Percentiles rank a stretch among this genome's conserved stretches.
Conservation (phyloP, 768 basidiomycete species). For the Psilocybe subaeruginosa region DNA sequence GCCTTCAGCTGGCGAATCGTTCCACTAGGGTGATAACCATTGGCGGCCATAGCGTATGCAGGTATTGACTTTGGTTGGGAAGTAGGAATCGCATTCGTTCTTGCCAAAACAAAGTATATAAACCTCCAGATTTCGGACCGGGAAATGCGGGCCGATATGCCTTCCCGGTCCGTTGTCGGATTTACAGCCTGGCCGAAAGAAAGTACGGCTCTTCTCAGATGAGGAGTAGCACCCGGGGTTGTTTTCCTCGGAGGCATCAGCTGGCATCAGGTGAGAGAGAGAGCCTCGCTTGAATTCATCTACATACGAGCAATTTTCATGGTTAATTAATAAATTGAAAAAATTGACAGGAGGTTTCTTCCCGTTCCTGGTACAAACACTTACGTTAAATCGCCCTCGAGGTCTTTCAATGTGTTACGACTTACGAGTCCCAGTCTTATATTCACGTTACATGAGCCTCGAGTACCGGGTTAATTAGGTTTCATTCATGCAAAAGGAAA, state of each 20-base stretch:
- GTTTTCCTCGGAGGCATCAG: constrained; percentile 13
- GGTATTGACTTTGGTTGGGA: constrained; percentile 18
- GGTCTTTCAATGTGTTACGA: background rate
- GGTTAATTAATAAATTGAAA: background rate
- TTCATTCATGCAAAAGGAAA: background rate
- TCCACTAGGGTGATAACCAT: constrained; percentile 38
- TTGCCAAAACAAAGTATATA: constrained; percentile 16
- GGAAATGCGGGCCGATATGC: constrained; percentile 25
- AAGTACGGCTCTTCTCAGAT: background rate
- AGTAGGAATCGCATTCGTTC: constrained; percentile 3
- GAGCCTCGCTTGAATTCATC: background rate
- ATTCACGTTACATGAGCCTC: background rate
- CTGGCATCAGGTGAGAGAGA: background rate
- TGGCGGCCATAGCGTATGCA: constrained; percentile 41
- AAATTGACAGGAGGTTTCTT: background rate
- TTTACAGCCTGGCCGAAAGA: constrained; percentile 17
- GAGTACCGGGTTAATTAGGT: background rate
- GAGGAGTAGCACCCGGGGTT: constrained; percentile 6
- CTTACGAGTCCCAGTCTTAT: background rate
- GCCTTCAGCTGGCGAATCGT: constrained; percentile 61
- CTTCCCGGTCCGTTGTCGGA: constrained; percentile 30
- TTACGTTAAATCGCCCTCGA: background rate
- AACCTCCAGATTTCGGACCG: constrained; percentile 23
- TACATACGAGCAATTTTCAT: background rate
- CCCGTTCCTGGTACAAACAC: background rate